Conservation (phyloP, 2,329 filamentous ascomycete species). For the Botrytis byssoidea region DNA sequence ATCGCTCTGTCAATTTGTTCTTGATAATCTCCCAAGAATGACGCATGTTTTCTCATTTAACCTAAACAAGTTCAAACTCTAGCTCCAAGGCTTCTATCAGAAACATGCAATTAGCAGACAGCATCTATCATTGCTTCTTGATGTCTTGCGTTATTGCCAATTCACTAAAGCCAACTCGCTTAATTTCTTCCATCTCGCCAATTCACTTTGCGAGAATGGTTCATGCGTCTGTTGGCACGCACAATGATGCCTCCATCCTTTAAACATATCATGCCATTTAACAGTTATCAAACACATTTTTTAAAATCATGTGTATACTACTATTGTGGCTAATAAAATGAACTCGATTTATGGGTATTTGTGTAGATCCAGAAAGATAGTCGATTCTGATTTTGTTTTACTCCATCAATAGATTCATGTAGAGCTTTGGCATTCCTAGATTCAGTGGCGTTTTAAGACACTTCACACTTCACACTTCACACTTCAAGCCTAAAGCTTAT, state of each 20-base stretch:
- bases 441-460: too few species aligned
- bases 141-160: not conserved
- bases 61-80: fast-evolving
- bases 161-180: not conserved
- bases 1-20: fast-evolving
- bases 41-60: not conserved
- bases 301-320: fast-evolving
- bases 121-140: not conserved
- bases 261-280: not conserved
- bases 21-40: not conserved
- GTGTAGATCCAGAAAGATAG: fast-evolving
- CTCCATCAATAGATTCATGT: too few species aligned
- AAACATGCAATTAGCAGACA: not conserved
- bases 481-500: not conserved
- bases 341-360: too few species aligned
- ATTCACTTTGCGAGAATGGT: not conserved
- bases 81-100: not conserved
- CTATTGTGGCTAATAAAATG: not conserved
- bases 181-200: fast-evolving
- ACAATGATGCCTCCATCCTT: not conserved
- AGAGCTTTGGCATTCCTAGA: too few species aligned
- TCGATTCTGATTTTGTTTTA: too few species aligned
- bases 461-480: too few species aligned
- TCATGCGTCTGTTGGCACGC: not conserved
- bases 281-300: fast-evolving